phyloP scores from a whole-genome alignment of 345 rosid species.

The Camelina laxa region DNA sequence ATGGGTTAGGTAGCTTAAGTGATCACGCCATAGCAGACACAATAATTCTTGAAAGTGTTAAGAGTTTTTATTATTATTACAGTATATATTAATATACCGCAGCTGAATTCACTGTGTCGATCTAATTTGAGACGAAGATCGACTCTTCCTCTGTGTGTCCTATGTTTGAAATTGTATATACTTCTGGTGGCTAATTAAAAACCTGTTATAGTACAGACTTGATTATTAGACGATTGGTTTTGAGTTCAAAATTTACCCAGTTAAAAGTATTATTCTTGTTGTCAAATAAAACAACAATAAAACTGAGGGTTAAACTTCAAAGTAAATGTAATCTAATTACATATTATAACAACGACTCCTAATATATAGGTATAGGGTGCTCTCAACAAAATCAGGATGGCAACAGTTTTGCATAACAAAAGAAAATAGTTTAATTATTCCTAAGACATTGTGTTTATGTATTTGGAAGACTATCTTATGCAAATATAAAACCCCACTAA shows the following conservation, averaged over 20 bases:
- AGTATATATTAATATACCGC: background rate
- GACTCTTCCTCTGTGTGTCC: background rate
- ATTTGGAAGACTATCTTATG: background rate
- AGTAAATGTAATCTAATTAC: background rate
- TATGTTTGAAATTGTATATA: background rate
- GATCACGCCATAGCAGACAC: slow-evolving; percentile 44
- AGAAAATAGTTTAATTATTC: background rate
- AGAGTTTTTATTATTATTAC: background rate
- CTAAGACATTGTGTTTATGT: background rate
- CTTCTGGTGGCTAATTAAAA: background rate
- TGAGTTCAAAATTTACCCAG: background rate
- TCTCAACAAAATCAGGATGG: background rate
- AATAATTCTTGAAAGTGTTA: slow-evolving; percentile 29
- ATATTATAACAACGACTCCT: background rate
- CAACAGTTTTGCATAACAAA: background rate
- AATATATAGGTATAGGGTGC: too few relatives aligned
- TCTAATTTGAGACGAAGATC: background rate
- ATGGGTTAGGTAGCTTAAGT: slow-evolving; percentile 44
- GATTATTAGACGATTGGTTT: background rate
- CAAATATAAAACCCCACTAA: background rate
- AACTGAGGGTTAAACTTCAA: background rate
- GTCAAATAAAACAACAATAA: too few relatives aligned
- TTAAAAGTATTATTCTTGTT: background rate
- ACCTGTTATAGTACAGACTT: background rate
- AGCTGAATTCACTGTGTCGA: background rate